Base-by-base conservation (phyloP, 2,329 filamentous ascomycete species). In the Hymenotorrendiella dingleyae region DNA sequence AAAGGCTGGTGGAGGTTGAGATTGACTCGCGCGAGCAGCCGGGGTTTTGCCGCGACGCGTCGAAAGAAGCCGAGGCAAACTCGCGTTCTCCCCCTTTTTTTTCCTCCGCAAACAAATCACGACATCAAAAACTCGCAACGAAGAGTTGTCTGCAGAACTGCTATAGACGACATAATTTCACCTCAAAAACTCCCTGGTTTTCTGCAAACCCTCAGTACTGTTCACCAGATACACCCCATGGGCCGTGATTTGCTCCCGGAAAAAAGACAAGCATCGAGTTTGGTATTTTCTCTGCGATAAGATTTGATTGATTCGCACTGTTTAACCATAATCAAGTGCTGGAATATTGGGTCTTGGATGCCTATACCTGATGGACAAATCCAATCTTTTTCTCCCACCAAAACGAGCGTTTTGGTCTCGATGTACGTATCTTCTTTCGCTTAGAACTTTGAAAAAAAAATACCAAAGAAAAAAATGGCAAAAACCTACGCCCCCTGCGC, bases 321-420 rank as follows among this genome's bases (percentile, higher is more conserved):
- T 22, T 45, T n/a, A n/a, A n/a, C n/a, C n/a, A n/a, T n/a, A n/a
- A n/a, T n/a, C n/a, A n/a, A n/a, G n/a, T n/a, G 16, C 1, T 19
- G 7, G 14, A 16, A 8, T 14, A 11, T 4, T 30, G 8, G 24
- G 12, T n/a, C 11, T 8, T 8, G 22, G 9, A 12, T 6, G 26
- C 27, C 12, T 24, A 34, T 48, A 62, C 60, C 57, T 22, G 57
- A 58, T 3, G 64, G 63, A 28, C 64, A 68, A 11, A 68, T 67
- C 64, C 65, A 67, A 40, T 67, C 64, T 41, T 61, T 54, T 3
- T 59, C 59, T 3, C 65, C 65, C 3, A 66, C 63, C 8, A 67
- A 42, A 2, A 67, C 58, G 24, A 67, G 46, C 0, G 64, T 65
- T 30, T 58, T n/a, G n/a, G n/a, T n/a, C n/a, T n/a, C n/a, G n/a